Conservation (phyloP, 495 filamentous ascomycete genomes). For the Xylaria sp. region DNA sequence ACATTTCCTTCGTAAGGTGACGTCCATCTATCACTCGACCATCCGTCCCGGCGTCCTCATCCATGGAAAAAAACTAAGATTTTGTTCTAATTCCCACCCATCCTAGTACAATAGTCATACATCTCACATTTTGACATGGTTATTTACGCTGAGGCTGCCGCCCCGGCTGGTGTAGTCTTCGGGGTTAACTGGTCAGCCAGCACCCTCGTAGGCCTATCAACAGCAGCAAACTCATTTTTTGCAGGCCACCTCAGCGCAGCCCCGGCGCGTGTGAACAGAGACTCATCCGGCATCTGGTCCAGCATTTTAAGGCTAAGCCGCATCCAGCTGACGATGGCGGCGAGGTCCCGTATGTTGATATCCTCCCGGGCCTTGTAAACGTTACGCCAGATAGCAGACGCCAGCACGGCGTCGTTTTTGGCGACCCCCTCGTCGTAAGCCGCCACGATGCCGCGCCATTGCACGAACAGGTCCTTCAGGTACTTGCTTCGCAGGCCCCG, state of each 20-base stretch:
- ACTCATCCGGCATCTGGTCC: constrained; percentile 67
- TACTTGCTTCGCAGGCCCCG: constrained; percentile 77
- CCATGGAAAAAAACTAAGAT: not conserved
- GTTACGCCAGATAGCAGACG: constrained; percentile 92
- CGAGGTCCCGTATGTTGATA: constrained; percentile 73
- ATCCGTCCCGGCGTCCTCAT: constrained; percentile 3
- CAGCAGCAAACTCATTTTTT: constrained; percentile 50
- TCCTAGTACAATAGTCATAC: constrained; percentile 10
- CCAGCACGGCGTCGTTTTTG: constrained; percentile 84
- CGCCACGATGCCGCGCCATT: constrained; percentile 85
- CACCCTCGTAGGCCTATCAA: constrained; percentile 43
- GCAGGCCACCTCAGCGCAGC: constrained; percentile 50
- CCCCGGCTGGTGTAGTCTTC: not conserved
- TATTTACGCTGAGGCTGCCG: not conserved
- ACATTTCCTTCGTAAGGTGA: not conserved
- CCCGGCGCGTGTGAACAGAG: constrained; percentile 40
- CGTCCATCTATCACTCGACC: not conserved
- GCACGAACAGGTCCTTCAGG: constrained; percentile 88
- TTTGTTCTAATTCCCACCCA: constrained; percentile 1
- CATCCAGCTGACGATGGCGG: constrained; percentile 80
- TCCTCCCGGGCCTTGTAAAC: constrained; percentile 78
- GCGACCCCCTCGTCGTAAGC: constrained; percentile 88
- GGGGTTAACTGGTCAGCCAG: constrained; percentile 30
- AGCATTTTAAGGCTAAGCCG: constrained; percentile 68
- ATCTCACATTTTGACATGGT: not conserved